phyloP scores from a whole-genome alignment of 768 basidiomycete species.

The Mycena rebaudengoi region DNA sequence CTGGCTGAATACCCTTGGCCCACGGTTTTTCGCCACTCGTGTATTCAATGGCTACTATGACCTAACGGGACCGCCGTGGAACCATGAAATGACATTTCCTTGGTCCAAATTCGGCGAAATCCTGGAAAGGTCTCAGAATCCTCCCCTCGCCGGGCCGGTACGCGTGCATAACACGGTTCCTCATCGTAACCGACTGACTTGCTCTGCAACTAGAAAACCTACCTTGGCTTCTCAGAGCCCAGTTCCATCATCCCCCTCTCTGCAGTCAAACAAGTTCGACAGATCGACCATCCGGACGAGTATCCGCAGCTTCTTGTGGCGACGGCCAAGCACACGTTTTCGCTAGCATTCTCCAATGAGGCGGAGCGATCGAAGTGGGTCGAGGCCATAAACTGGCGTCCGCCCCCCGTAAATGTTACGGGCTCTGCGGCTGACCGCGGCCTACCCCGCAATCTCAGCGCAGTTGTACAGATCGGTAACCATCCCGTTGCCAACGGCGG shows the following conservation, averaged over 20 bases:
- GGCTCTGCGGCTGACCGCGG: background rate
- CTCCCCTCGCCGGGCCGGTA: background rate
- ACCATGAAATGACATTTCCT: background rate
- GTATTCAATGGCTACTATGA: background rate
- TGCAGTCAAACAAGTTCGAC: background rate
- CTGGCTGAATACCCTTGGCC: background rate
- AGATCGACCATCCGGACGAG: background rate
- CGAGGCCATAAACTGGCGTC: background rate
- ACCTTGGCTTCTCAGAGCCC: background rate
- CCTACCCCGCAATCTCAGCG: background rate
- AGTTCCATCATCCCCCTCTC: background rate
- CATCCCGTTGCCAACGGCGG: background rate
- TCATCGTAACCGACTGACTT: background rate
- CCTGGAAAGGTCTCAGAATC: background rate
- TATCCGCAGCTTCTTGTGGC: background rate
- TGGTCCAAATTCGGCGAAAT: background rate
- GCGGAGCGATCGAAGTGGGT: background rate
- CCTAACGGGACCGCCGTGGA: background rate
- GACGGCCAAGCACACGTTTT: background rate
- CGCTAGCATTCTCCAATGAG: background rate
- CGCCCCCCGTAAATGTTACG: background rate
- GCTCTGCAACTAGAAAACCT: background rate
- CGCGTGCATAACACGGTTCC: background rate
- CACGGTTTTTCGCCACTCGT: background rate
- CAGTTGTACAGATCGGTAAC: background rate